phyloP scores from a whole-genome alignment of 2,329 filamentous ascomycete genomes.

The Fusarium neocosmosporiellum region DNA sequence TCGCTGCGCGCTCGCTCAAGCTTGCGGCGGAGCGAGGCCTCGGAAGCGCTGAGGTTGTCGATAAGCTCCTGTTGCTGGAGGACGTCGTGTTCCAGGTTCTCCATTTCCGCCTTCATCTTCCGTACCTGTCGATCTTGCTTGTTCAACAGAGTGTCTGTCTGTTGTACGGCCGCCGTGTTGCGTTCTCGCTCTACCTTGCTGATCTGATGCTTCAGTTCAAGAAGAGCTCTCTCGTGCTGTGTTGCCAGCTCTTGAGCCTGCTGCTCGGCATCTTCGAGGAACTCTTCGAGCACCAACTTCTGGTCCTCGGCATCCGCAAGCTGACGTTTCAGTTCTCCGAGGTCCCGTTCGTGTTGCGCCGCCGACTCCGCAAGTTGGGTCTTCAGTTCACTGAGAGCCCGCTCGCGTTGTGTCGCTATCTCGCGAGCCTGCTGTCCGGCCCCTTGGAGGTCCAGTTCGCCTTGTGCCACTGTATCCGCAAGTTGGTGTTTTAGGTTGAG shows the following conservation, averaged over 20 bases:
- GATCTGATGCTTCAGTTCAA: constrained; percentile 60
- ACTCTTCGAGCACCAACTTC: constrained; percentile 67
- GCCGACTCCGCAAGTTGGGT: neutral
- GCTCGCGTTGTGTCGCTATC: neutral
- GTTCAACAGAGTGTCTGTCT: constrained; percentile 51
- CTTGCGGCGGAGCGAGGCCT: constrained; percentile 71
- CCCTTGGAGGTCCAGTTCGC: neutral
- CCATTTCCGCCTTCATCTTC: constrained; percentile 71
- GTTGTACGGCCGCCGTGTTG: constrained; percentile 46
- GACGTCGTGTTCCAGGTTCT: constrained; percentile 79
- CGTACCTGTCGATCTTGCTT: constrained; percentile 71
- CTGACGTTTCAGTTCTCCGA: neutral
- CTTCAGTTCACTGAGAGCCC: neutral
- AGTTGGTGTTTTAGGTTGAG: neutral
- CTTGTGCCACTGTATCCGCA: neutral
- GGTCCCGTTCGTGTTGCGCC: neutral
- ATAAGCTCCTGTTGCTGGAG: constrained; percentile 75
- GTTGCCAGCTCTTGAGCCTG: constrained; percentile 60
- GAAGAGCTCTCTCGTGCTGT: constrained; percentile 57
- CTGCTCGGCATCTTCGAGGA: constrained; percentile 65
- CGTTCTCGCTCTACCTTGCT: constrained; percentile 64
- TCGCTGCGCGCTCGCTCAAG: constrained; percentile 77
- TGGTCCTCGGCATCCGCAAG: constrained; percentile 43
- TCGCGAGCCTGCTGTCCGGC: neutral
- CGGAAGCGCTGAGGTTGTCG: constrained; percentile 64